These are phyloP conservation scores for Fusarium gaditjirri DNA, from an alignment of 2,329 filamentous ascomycete genomes.

Conservation along the genomic window DNA sequence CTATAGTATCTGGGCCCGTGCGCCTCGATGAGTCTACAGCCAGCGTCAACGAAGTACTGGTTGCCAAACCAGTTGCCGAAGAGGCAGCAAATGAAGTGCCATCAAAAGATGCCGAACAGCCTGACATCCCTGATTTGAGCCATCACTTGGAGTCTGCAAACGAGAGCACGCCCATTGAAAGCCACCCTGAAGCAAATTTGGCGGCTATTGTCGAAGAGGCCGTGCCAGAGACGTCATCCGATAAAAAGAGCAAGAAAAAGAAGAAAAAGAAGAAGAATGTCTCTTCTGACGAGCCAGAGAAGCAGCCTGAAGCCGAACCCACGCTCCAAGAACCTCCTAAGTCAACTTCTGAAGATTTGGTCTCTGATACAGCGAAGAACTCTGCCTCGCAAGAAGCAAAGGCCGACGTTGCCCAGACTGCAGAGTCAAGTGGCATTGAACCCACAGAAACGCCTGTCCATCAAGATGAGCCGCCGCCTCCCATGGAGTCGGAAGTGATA, in stretches of 20 bases:
- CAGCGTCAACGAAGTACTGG: neutral
- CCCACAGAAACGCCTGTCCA: constrained; percentile 6
- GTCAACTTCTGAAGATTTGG: neutral
- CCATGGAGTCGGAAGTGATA: constrained; percentile 28
- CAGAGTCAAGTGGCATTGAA: constrained; percentile 12
- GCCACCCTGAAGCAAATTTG: constrained; percentile 2
- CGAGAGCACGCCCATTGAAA: constrained; percentile 9
- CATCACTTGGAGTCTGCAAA: neutral
- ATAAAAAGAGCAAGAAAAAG: constrained; percentile 50
- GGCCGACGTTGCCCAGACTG: neutral
- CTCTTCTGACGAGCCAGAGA: constrained; percentile 27
- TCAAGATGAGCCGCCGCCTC: constrained; percentile 14
- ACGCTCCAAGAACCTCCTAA: constrained; percentile 18
- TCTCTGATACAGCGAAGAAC: constrained; percentile 5
- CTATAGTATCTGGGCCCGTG: constrained; percentile 19
- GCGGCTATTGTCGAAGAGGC: neutral
- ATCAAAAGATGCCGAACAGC: constrained; percentile 6
- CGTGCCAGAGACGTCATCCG: constrained; percentile 16
- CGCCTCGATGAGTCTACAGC: constrained; percentile 1
- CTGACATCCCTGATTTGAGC: neutral
- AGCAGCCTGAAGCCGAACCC: constrained; percentile 23
- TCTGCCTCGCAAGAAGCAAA: constrained; percentile 10
- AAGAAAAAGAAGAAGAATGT: constrained; percentile 49
- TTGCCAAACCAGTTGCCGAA: constrained; percentile 29
- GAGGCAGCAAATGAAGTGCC: neutral